Percentiles rank a stretch among this genome's conserved stretches.
Evolutionary conservation across 768 basidiomycete genomes (phyloP).

Genomic region (Candolleomyces efflorescens): DNA sequence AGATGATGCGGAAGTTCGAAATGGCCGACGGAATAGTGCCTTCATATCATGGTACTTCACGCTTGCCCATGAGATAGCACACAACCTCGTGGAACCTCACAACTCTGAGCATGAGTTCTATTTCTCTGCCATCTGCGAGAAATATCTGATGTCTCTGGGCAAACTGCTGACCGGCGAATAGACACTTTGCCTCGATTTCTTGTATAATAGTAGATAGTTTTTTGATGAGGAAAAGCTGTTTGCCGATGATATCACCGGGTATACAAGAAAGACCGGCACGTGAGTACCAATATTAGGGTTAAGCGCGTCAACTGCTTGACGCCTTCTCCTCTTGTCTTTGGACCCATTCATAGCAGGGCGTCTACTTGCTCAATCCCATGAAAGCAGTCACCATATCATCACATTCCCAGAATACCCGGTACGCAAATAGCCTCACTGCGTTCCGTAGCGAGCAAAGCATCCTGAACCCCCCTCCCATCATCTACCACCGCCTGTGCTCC

Average conservation of each 20-base stretch:
- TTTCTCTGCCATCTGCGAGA: slow-evolving; percentile 87
- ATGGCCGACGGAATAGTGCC: slow-evolving; percentile 53
- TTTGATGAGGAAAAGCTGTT: not conserved
- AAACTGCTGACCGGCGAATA: not conserved
- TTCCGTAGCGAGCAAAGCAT: not conserved
- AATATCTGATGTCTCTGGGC: slow-evolving; percentile 32
- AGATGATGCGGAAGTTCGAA: slow-evolving; percentile 70
- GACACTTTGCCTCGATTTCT: not conserved
- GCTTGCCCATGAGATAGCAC: slow-evolving; percentile 89
- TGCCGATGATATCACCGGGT: not conserved
- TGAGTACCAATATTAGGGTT: slow-evolving; percentile 1
- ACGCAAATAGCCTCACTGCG: too few species aligned
- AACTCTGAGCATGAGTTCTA: slow-evolving; percentile 95
- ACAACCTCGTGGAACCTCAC: slow-evolving; percentile 83
- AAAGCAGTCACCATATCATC: not conserved
- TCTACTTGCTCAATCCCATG: not conserved
- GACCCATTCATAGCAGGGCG: not conserved
- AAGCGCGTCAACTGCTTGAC: slow-evolving; percentile 11
- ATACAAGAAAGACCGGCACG: not conserved
- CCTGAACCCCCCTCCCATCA: not conserved
- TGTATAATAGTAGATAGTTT: not conserved
- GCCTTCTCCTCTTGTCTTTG: slow-evolving; percentile 1
- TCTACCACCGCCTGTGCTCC: not conserved
- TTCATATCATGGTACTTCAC: slow-evolving; percentile 91
- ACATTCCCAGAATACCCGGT: not conserved